Conservation (phyloP, 495 filamentous ascomycete genomes). For the Penicillium subrubescens region DNA sequence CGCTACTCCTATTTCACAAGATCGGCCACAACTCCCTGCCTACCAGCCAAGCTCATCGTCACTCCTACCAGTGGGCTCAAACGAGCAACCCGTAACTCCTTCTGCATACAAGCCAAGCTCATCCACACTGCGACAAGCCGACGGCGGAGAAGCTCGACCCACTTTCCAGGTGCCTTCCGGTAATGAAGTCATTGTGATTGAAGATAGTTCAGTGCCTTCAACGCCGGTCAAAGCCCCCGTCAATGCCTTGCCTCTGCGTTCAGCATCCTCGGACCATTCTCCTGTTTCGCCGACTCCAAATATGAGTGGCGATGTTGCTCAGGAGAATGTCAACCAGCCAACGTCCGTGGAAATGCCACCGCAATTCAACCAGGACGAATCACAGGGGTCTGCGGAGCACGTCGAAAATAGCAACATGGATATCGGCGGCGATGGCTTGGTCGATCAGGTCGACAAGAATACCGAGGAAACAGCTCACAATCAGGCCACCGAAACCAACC, state of each 20-base stretch:
- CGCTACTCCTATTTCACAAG: neutral
- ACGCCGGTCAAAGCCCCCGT: neutral
- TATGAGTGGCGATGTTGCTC: neutral
- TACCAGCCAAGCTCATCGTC: slow-evolving; percentile 1
- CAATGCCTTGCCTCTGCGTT: neutral
- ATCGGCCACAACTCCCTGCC: no score
- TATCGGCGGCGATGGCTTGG: neutral
- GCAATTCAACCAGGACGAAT: neutral
- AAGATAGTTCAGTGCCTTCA: neutral
- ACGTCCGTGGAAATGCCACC: neutral
- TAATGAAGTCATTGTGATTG: slow-evolving; percentile 7
- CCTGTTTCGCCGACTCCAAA: neutral
- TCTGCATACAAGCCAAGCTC: neutral
- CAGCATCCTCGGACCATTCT: neutral
- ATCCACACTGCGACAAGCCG: neutral
- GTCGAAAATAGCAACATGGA: neutral
- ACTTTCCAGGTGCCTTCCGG: neutral
- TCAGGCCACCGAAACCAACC: neutral
- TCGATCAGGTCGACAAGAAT: neutral
- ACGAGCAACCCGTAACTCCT: neutral
- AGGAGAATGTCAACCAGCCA: neutral
- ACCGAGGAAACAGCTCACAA: neutral
- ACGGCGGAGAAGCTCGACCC: neutral
- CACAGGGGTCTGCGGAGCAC: neutral
- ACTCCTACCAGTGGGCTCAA: neutral